Evolutionary conservation across 2,329 filamentous ascomycete species (phyloP), one percentile per base, ranked within the genome.

Genomic region (Paecilomyces formosus): DNA sequence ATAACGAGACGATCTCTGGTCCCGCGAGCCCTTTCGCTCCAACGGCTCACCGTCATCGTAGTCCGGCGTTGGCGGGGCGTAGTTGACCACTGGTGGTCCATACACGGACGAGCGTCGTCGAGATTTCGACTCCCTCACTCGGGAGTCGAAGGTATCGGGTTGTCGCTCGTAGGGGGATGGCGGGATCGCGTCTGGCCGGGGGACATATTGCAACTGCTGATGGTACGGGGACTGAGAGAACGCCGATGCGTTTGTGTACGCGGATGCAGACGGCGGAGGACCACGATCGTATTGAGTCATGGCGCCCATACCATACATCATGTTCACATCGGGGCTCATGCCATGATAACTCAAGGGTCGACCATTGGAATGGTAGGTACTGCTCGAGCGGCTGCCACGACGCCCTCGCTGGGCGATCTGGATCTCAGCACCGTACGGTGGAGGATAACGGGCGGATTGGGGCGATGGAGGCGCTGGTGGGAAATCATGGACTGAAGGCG

Each of bases 261-360:
- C 73, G 4, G 73, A 75, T 1, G 70, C 67, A 21, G 74, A 69
- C 9, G 69, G 70, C 24, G 74, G 73, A 12, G 73, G 74, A 1
- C 73, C 73, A 61, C 69, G 68, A 15, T 74, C 73, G 55, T 69
- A 72, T 54, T 59, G 66, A 53, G 61, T 63, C 61, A 72, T 64
- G 53, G 66, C 64, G 30, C 67, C 62, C 53, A 69, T 65, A 28
- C 61, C 61, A 54, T 72, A 71, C 63, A 70, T 64, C 55, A 68
- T 63, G 11, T 60, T 64, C 63, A 71, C 66, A 39, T 72, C 71
- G 30, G 69, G 70, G 30, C 66, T 61, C 57, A 68, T 64, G 9
- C 70, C 72, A 60, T 77, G 74, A 58, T 69, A 76, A 58, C 75
- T 77, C 55, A 73, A 58, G 13, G 76, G 75, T 55, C 74, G 69